phyloP scores from a whole-genome alignment of 805 yeast species.

The Sungouiella blattae region DNA sequence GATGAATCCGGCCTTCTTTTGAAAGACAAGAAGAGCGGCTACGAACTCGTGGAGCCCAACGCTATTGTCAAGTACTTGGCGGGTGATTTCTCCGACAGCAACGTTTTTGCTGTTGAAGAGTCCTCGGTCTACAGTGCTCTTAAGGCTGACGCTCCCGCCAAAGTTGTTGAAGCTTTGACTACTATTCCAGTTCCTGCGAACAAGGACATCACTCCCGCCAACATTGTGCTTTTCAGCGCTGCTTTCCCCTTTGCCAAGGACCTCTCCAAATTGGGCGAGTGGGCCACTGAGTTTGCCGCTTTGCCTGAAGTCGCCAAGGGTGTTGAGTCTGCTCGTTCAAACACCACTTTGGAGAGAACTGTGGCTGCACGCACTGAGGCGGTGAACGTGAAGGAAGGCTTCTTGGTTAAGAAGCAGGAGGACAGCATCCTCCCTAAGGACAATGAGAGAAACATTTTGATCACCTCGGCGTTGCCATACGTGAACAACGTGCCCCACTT shows the following conservation, averaged over 20 bases:
- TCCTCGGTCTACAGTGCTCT: slow-evolving; percentile 38
- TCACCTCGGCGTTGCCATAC: slow-evolving; percentile 96
- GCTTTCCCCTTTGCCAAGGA: slow-evolving; percentile 42
- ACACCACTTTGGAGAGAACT: slow-evolving; percentile 41
- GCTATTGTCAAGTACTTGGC: slow-evolving; percentile 66
- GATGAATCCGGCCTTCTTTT: slow-evolving; percentile 26
- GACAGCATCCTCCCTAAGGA: slow-evolving; percentile 54
- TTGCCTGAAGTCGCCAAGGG: slow-evolving; percentile 42
- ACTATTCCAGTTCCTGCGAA: slow-evolving; percentile 11
- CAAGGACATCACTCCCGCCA: slow-evolving; percentile 43
- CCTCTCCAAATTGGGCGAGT: slow-evolving; percentile 17
- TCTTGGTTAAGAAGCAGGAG: slow-evolving; percentile 26
- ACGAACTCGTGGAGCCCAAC: slow-evolving; percentile 60
- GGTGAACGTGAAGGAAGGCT: slow-evolving; percentile 28
- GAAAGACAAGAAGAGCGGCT: slow-evolving; percentile 32
- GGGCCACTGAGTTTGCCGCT: slow-evolving; percentile 43
- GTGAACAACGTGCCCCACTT: slow-evolving; percentile 98
- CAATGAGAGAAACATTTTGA: slow-evolving; percentile 73
- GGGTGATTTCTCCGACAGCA: slow-evolving; percentile 40
- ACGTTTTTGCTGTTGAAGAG: slow-evolving; percentile 43
- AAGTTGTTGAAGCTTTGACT: slow-evolving; percentile 10
- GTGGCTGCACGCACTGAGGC: slow-evolving; percentile 40
- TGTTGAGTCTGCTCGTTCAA: slow-evolving; percentile 42
- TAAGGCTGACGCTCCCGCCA: slow-evolving; percentile 30
- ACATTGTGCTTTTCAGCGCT: slow-evolving; percentile 57